A percentile compares a stretch with the other conserved stretches of the same genome.
phyloP scores from a whole-genome alignment of 345 rosid species.

The Acer campestre region DNA sequence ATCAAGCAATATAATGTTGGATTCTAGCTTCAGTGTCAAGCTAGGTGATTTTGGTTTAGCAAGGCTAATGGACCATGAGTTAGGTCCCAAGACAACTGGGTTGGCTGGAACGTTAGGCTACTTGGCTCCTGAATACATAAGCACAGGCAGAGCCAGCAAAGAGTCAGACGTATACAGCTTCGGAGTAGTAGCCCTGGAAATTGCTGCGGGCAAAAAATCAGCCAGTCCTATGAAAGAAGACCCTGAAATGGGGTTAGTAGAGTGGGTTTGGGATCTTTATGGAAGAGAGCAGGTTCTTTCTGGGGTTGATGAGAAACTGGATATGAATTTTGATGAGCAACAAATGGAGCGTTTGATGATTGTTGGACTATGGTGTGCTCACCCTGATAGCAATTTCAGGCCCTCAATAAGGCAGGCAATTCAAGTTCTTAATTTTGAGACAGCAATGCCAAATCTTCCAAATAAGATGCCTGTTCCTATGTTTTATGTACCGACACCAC shows the following conservation, averaged over 20 bases:
- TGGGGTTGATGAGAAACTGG: slow-evolving; percentile 42
- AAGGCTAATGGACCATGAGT: slow-evolving; percentile 47
- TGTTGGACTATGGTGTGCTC: slow-evolving; percentile 66
- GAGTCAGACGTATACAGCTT: slow-evolving; percentile 52
- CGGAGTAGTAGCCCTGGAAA: slow-evolving; percentile 47
- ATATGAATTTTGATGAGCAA: slow-evolving; percentile 34
- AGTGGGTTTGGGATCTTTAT: slow-evolving; percentile 53
- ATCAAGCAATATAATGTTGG: slow-evolving; percentile 64
- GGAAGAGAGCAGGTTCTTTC: slow-evolving; percentile 29
- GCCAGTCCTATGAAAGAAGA: slow-evolving; percentile 25
- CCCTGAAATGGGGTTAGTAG: slow-evolving; percentile 36
- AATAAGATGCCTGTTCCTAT: slow-evolving; percentile 43
- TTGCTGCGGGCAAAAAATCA: slow-evolving; percentile 44
- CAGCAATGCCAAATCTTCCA: slow-evolving; percentile 47
- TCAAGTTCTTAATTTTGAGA: slow-evolving; percentile 49
- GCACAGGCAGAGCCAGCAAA: slow-evolving; percentile 52
- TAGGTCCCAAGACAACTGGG: slow-evolving; percentile 45
- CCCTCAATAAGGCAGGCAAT: slow-evolving; percentile 59
- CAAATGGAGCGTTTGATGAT: slow-evolving; percentile 45
- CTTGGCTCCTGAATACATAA: slow-evolving; percentile 54
- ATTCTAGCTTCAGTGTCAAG: slow-evolving; percentile 56
- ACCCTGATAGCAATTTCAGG: slow-evolving; percentile 45
- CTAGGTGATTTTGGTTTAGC: slow-evolving; percentile 76
- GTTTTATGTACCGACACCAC: slow-evolving; percentile 30
- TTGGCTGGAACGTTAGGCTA: slow-evolving; percentile 56